These are phyloP conservation scores for Fraxinus greggii DNA, from an alignment of 305 asterid genomes.

Conservation along the genomic window DNA sequence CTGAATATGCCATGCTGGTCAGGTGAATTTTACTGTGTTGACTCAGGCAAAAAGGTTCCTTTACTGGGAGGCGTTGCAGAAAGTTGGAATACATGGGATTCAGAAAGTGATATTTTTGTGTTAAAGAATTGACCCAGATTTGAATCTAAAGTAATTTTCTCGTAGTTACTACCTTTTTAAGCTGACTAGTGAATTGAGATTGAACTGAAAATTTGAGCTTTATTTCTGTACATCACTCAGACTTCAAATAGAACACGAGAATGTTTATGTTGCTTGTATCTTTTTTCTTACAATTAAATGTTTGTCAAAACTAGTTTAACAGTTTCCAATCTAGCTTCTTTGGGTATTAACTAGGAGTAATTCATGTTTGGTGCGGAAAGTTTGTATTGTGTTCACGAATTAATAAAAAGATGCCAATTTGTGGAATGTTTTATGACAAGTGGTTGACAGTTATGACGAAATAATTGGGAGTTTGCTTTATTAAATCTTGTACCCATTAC, in stretches of 20 bases:
- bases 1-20: background rate
- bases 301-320: background rate
- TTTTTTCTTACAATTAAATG: background rate
- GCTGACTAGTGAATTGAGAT: background rate
- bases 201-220: background rate
- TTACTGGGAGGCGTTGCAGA: background rate
- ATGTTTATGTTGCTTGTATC: background rate
- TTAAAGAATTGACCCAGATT: constrained; percentile 1
- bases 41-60: background rate
- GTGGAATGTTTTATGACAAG: background rate
- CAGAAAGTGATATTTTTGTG: background rate
- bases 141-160: constrained; percentile 8
- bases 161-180: background rate
- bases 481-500: background rate
- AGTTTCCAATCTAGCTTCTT: background rate
- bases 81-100: background rate
- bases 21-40: constrained; percentile 6
- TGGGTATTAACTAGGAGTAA: background rate
- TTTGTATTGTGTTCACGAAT: background rate
- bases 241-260: background rate
- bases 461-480: background rate
- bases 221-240: background rate
- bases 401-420: background rate
- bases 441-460: background rate
- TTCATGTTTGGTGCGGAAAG: background rate